Percentiles rank a stretch among this genome's conserved stretches.
Conservation (phyloP, 768 basidiomycete genomes). For the Boletus edulis region DNA sequence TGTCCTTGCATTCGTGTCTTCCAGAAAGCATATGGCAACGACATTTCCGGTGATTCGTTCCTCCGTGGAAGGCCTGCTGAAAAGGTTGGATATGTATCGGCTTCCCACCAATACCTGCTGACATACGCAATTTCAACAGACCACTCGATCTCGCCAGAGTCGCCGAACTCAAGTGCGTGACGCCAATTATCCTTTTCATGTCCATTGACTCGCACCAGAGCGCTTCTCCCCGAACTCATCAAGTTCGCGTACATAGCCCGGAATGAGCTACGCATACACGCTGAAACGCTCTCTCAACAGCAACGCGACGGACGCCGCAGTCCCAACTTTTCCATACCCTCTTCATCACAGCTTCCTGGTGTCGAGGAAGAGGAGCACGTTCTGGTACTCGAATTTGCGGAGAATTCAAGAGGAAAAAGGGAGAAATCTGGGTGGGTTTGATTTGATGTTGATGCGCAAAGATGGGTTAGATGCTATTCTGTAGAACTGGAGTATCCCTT, state of each 20-base stretch:
- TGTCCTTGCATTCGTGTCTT: conserved; percentile 83
- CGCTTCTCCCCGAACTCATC: conserved; percentile 78
- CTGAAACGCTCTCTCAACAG: conserved; percentile 28
- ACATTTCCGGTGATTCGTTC: conserved; percentile 73
- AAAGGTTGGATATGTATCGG: conserved; percentile 46
- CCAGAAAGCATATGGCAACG: conserved; percentile 74
- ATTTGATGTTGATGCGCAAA: not conserved
- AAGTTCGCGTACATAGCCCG: conserved; percentile 79
- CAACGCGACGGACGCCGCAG: conserved; percentile 31
- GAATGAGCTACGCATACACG: conserved; percentile 57
- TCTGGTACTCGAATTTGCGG: conserved; percentile 49
- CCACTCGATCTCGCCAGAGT: conserved; percentile 76
- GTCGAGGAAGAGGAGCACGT: conserved; percentile 45
- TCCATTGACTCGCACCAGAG: conserved; percentile 38
- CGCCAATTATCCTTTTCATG: not conserved
- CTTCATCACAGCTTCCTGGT: conserved; percentile 26
- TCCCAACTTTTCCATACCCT: conserved; percentile 40
- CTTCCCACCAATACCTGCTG: not conserved
- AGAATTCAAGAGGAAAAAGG: conserved; percentile 37
- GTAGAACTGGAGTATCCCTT: conserved; percentile 20
- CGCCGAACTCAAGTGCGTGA: conserved; percentile 74
- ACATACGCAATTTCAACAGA: conserved; percentile 37
- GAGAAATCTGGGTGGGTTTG: conserved; percentile 26
- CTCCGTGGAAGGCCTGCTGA: conserved; percentile 79
- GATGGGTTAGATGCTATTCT: not conserved